Evolutionary conservation across 164 flowering plant genomes (phyloP), one percentile per base, ranked within the genome.

Genomic region (Berberis vulgaris): DNA sequence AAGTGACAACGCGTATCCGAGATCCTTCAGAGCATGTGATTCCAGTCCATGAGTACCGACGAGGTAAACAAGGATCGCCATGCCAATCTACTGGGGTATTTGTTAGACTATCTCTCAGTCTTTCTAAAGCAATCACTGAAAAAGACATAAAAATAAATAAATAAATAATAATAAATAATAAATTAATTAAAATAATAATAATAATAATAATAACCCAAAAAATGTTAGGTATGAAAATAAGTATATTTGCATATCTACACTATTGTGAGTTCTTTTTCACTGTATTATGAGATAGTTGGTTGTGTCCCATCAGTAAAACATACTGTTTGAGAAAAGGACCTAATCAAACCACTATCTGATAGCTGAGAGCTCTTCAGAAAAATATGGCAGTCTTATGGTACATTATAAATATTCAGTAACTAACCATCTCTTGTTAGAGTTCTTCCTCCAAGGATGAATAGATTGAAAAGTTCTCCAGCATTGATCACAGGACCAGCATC

Each of bases 11-110:
- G n/a, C 95, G 92, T 61, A 78, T 74, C 46, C 78, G 76, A 56
- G 75, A 44, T 65, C 91, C 95, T 42, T 69, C 77, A 49, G 87
- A 80, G 82, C 98, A 92, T 59, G 84, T 80, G 63, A 92, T 75
- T 69, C 96, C 96, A 63, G 93, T 84, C 98, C 98, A 92, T 47
- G 88, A 62, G 69, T 87, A 83, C 54, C 60, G 68, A 7, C 61
- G 71, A 42, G 98, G 96, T 60, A 84, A 64, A 74, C 98, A 92
- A 60, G 98, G 98, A 80, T 92, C 98, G 45, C 96, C 98, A 67
- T 61, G 80, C 98, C 98, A 91, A 75, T 87, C 98, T 45, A 68
- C 45, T 43, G 96, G 96, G 57, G 79, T 65, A 69, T 82, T 86
- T 59, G 61, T 68, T 45, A 92, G 66, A 64, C 77, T 77, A 1